Evolutionary conservation across 176 grass and related monocot genomes (phyloP).

Genomic region (Zizania latifolia): DNA sequence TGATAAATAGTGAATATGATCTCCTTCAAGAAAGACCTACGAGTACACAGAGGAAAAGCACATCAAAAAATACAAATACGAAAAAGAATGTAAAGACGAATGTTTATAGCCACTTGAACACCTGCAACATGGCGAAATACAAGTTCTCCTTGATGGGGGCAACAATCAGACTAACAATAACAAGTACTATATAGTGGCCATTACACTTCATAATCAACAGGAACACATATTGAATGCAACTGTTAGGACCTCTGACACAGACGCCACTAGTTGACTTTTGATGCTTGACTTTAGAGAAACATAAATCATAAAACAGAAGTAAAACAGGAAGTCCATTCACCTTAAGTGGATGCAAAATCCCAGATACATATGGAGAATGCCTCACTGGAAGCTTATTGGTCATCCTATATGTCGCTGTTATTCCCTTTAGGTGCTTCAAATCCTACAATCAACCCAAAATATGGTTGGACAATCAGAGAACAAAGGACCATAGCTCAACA

Average conservation of each 20-base stretch:
- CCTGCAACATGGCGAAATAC: not conserved
- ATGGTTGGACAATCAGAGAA: slow-evolving; percentile 12
- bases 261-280: not conserved
- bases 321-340: slow-evolving; percentile 46
- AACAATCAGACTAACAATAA: not conserved
- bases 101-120: not conserved
- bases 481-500: not conserved
- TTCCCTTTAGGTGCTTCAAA: slow-evolving; percentile 90
- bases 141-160: not conserved
- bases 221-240: not conserved
- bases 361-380: slow-evolving; percentile 89
- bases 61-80: not conserved
- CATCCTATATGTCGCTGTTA: slow-evolving; percentile 95
- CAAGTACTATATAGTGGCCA: not conserved
- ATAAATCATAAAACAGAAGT: not conserved
- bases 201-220: not conserved
- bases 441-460: slow-evolving; percentile 46
- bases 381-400: slow-evolving; percentile 93
- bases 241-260: not conserved
- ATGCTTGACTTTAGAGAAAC: not conserved
- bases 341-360: slow-evolving; percentile 87
- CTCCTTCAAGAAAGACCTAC: slow-evolving; percentile 85
- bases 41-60: slow-evolving; percentile 3
- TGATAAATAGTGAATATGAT: slow-evolving; percentile 48
- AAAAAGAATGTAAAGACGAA: not conserved